Base-by-base conservation (phyloP, 75 land plant genomes). In the Selaginella tamariscina region DNA sequence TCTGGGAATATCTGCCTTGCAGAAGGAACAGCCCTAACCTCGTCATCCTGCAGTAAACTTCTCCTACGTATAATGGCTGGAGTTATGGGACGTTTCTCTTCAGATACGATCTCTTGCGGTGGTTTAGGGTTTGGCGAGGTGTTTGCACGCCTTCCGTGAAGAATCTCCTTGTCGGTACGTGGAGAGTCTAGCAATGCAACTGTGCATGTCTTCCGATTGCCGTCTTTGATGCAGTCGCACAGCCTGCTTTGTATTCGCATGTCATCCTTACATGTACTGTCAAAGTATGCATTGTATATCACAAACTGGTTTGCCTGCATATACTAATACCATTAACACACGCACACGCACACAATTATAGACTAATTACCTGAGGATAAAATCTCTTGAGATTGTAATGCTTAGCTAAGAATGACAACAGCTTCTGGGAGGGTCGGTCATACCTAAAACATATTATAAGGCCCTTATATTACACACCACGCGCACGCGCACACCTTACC, bases 241-340 rank as follows among this genome's bases (percentile, higher is more conserved):
- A 39, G 11, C 15, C 49, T 5, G 49, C 49, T 39, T 15, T 39
- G 49, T 5, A 39, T 15, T 15, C 49, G 5, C 49, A 39, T 39
- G 49, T 39, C 49, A 39, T 39, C 49, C 49, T 5, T 5, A 39
- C 49, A 39, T 39, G 49, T 5, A 39, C 49, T 39, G 49, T 72
- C 75, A 32, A 77, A 77, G 65, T 77, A 77, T 32, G 76, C 74
- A 60, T 77, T 39, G 60, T 60, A 77, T 0, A 77, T 73, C 23
- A 77, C 78, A 72, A 67, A 77, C 22, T 77, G 69, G 65, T 72
- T 77, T 0, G 75, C 78, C 78, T 77, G 78, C 54, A 66, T 23
- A 15, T 33, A 1, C 1, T 54, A n/a, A 1, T 0, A 33, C 56
- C 27, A 67, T 67, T 44, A n/a, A n/a, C n/a, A n/a, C n/a, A n/a